phyloP scores from a whole-genome alignment of 805 yeast genomes.

The Yarrowia sp. region DNA sequence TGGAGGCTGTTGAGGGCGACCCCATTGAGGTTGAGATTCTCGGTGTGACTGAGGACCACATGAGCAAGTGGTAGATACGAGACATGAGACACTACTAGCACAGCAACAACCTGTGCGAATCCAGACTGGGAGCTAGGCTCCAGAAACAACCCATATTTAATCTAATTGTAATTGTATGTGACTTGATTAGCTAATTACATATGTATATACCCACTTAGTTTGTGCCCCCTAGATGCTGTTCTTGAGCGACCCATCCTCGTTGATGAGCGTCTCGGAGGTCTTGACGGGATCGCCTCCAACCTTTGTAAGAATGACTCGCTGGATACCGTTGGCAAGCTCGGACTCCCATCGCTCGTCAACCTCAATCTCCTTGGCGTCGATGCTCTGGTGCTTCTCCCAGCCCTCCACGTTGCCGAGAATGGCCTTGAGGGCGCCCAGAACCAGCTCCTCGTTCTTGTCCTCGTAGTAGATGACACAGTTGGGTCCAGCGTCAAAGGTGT shows the following conservation, averaged over 20 bases:
- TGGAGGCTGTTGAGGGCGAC: constrained; percentile 9
- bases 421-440: constrained; percentile 65
- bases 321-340: constrained; percentile 65
- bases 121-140: background rate
- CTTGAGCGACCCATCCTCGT: constrained; percentile 11
- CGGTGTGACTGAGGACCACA: constrained; percentile 20
- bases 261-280: constrained; percentile 3
- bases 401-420: constrained; percentile 61
- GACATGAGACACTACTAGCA: too few relatives aligned
- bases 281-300: constrained; percentile 86
- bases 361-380: constrained; percentile 28
- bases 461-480: constrained; percentile 93
- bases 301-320: constrained; percentile 76
- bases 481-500: constrained; percentile 99
- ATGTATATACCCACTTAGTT: background rate
- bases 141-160: background rate
- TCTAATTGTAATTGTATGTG: background rate
- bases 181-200: background rate
- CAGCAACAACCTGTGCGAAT: too few relatives aligned
- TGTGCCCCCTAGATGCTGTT: background rate
- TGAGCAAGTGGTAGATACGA: constrained; percentile 20
- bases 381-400: constrained; percentile 51
- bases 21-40: constrained; percentile 13
- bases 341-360: constrained; percentile 45
- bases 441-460: constrained; percentile 64